Evolutionary conservation across 331 rosid genomes (phyloP).

Genomic region (Cydonia oblonga): DNA sequence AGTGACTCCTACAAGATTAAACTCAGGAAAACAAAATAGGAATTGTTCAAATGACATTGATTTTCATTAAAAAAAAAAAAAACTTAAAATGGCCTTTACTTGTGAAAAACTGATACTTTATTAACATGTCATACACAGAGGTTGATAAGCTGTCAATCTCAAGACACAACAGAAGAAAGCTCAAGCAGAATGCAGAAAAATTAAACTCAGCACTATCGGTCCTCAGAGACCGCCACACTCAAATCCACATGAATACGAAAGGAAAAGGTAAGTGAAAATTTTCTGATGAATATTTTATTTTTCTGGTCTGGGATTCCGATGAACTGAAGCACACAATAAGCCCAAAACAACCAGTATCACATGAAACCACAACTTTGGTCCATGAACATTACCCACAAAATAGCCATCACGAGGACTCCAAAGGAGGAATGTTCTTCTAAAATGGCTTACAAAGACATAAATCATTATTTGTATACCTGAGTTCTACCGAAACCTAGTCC

Average conservation of each 20-base stretch:
- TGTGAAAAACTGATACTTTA: not conserved
- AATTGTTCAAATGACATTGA: not conserved
- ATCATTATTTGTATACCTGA: not conserved
- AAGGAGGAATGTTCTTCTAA: not conserved
- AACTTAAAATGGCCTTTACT: not conserved
- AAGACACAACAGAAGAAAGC: not conserved
- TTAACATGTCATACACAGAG: not conserved
- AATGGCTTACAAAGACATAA: not conserved
- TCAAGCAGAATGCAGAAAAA: not conserved
- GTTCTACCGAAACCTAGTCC: not conserved
- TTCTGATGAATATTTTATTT: not conserved
- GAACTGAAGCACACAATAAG: not conserved
- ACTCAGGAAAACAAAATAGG: not conserved
- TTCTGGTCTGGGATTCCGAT: not conserved
- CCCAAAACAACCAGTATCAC: not conserved
- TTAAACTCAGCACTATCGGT: not conserved
- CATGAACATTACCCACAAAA: not conserved
- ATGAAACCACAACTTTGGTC: not conserved
- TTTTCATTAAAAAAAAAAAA: not conserved
- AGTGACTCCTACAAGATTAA: not conserved
- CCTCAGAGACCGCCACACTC: not conserved
- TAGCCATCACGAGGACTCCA: not conserved
- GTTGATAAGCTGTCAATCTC: not conserved
- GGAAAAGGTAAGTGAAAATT: not conserved
- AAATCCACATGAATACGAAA: not conserved